Evolutionary conservation across 768 basidiomycete species (phyloP), one percentile per base, ranked within the genome.

Genomic region (Tulasnella calospora): DNA sequence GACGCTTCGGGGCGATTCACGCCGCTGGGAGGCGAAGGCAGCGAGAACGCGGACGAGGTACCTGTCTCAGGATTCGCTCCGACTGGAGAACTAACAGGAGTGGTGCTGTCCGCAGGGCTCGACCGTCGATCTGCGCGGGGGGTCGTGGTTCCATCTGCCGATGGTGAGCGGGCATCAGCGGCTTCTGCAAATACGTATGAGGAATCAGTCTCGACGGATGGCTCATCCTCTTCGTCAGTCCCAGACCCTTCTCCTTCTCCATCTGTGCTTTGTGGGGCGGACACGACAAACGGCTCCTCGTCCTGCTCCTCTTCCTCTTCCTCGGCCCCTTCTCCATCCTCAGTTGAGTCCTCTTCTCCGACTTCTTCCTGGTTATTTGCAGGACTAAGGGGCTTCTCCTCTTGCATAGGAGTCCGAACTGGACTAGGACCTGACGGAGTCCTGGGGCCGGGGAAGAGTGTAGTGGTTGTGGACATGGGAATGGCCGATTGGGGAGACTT

Each of bases 11-110:
- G 13, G 71, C 75, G n/a, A 23, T 74, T 57, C 7, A 74, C 23
- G 0, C 74, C 76, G 2, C 72, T 67, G 10, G 81, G 77, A 1
- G 78, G 71, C 73, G 81, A 81, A 0, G 82, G 81, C 86, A 80
- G 17, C 87, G 80, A 0, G 90, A 88, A 4, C 90, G 88, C 55
- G 41, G 46, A 72, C 57, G 44, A 57, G 21, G 41, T 9, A 35
- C 21, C 71, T 3, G 30, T 71, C 13, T 36, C 40, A 21, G 77
- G 44, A 17, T 36, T 44, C 41, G 57, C 61, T n/a, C 75, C 35
- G 21, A 40, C 75, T 57, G 88, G 82, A n/a, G 86, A 82, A 12
- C 84, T 81, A 38, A 85, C 79, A 9, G 80, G 75, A 19, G 80
- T 77, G 23, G 61, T 46, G 23, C 44, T 27, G 46, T 40, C 27